Base-by-base conservation (phyloP, 345 rosid species). In the Dipteronia dyeriana region DNA sequence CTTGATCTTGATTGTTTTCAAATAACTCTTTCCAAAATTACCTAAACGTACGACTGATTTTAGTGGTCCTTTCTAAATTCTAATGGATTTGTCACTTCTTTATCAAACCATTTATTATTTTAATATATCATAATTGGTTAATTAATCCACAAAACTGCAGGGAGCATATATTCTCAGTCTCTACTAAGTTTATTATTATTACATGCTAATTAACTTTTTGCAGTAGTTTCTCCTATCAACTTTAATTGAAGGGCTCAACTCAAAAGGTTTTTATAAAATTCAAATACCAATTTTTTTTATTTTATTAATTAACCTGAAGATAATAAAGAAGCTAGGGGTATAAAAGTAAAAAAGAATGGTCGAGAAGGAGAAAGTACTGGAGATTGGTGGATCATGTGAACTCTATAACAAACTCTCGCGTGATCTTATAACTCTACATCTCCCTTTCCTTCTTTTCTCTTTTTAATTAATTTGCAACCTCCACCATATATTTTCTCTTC, bases 351-450 rank as follows among this genome's bases (percentile, higher is more conserved):
- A 26, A 39, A 8, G 57, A 5, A 20, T 79, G 73, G 54, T 66
- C 63, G 78, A 73, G 80, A 82, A 85, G 79, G 74, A 41, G 26
- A 7, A 73, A 73, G 57, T 2, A n/a, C 0, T 49, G 80, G 45
- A 77, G 74, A 73, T 73, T 57, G 76, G 84, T 34, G 87, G 82
- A 84, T 83, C 87, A 84, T 84, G 90, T 87, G 90, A 79, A 57
- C 29, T 60, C 25, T 41, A 78, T 76, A 78, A 81, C 85, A 81
- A 75, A 78, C 79, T 63, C 74, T 69, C 65, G 73, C 80, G 82
- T 82, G 80, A 80, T 76, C 70, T 59, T 39, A 64, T 45, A 76
- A 75, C 85, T 73, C 29, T 73, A 56, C 84, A 62, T 76, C 54
- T 49, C 54, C 14, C 54, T 49, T 49, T 49, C 45, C 45, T 41